Evolutionary conservation across 495 filamentous ascomycete genomes (phyloP), one percentile per base, ranked within the genome.

Genomic region (Neurospora sp.): DNA sequence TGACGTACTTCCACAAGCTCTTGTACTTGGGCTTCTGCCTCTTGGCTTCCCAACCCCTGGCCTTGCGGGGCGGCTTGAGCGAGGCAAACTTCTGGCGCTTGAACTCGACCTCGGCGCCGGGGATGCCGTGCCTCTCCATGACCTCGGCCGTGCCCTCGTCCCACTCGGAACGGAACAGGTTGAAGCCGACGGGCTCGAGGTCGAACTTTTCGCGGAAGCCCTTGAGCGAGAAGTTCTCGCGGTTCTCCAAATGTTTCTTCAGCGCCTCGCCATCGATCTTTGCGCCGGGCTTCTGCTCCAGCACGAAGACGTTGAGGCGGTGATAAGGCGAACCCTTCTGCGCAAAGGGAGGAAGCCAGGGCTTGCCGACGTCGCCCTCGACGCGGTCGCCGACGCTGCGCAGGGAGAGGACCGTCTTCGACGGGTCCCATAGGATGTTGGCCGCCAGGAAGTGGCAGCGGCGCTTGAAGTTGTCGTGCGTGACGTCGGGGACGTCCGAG

Each of bases 321-420:
- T 98, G 96, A 80, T 98, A 98, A 3, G 94, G 94, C 17, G 89
- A 86, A 68, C 96, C 96, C 84, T 93, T 96, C 78, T 98, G 93
- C 3, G 93, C 91, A 73, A 89, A 91, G 2, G 96, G 91, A 1
- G 96, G 90, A 2, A 94, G 81, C 92, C 94, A 99, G 4, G 92
- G 90, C 3, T 94, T 85, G 61, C 94, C 85, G 14, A 92, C 83
- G 84, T 83, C 6, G 88, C 89, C 70, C 83, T 80, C 72, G 59
- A 74, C 73, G 40, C 40, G 44, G 69, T 42, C 61, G 73, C 75
- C 76, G 40, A 83, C 76, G 37, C 78, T 81, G 71, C 82, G 81
- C 17, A 89, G 82, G 9, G 85, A 83, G 17, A 88, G 78, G 14
- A 83, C 82, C 4, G 78, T 82, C 31, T 86, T 76, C 38, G 80